Conservation (phyloP, 768 basidiomycete genomes). For the Lactifluus pinguis region DNA sequence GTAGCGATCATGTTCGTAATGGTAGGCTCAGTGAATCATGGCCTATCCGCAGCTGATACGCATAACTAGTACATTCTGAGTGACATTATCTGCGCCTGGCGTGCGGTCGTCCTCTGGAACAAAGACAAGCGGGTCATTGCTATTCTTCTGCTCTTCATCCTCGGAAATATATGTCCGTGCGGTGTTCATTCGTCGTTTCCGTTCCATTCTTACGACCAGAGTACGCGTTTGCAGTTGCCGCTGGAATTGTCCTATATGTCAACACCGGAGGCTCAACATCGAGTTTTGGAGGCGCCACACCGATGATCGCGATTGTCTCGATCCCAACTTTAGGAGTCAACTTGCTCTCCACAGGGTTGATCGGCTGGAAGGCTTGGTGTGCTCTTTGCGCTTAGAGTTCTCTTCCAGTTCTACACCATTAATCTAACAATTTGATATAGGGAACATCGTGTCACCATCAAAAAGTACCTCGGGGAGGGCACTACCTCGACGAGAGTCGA, state of each 20-base stretch:
- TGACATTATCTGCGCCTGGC: constrained; percentile 14
- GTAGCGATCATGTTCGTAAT: constrained; percentile 4
- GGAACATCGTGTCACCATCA: too few species aligned
- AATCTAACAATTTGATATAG: too few species aligned
- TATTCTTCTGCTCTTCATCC: constrained; percentile 7
- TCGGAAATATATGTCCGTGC: background rate
- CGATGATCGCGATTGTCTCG: too few species aligned
- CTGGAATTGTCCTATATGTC: too few species aligned
- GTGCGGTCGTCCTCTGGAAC: constrained; percentile 12
- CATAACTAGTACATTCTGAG: constrained; percentile 6
- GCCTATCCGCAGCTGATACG: background rate
- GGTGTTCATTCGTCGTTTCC: too few species aligned
- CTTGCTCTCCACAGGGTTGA: constrained; percentile 9
- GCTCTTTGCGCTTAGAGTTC: background rate
- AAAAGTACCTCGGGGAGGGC: too few species aligned
- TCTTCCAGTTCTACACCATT: too few species aligned
- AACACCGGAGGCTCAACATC: too few species aligned
- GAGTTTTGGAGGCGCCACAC: too few species aligned
- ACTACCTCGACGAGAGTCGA: too few species aligned
- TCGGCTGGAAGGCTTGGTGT: constrained; percentile 13
- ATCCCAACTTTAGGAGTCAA: constrained; percentile 7
- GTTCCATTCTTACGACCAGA: background rate
- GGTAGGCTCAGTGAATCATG: background rate
- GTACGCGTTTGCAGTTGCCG: background rate
- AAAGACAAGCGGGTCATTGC: constrained; percentile 6